Evolutionary conservation across 169 alveolate genomes (phyloP), one percentile per base, ranked within the genome.

Genomic region (Eimeria acervulina): DNA sequence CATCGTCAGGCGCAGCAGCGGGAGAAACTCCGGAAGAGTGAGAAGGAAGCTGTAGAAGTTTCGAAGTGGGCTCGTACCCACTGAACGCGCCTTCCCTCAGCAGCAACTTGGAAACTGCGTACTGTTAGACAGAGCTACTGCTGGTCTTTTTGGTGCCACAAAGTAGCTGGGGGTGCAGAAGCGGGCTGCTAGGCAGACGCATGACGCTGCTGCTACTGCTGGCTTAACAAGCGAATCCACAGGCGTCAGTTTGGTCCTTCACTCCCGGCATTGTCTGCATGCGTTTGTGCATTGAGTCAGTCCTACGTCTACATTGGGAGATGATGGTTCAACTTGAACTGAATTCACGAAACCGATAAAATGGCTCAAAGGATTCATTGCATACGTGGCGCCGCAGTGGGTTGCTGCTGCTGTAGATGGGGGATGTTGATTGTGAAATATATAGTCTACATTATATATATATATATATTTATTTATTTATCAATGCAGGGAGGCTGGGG

Each of bases 1-100:
- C 91, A 52, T 15, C 74, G 91, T 0, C 76, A 83, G 17, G 91
- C 91, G 28, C 36, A n/a, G 47, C 51, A 52, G 28, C 59, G 31
- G 36, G 66, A 26, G 52, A 83, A 52, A 26, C 40, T 42, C 19
- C 89, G 66, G 10, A 80, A 40, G 13, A 51, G 23, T 23, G 89
- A 7, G 23, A 80, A 42, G 33, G 19, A 1, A n/a, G 17, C 74
- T 8, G 19, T n/a, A 0, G 38, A n/a, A 7, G 74, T 26, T 26
- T n/a, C 36, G 5, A 15, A 26, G 74, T n/a, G 38, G 17, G 15
- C 36, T 6, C 13, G 0, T 7, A 26, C 12, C 33, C 74, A n/a
- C 8, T 63, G 6, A 26, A n/a, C 17, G 6, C 5, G 74, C 33
- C 5, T n/a, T 63, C 74, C 38, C 36, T 26, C 74, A 63, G 38